Percentiles rank a stretch among this genome's conserved stretches.
Conservation (phyloP, 805 yeast genomes). For the Starmerella sp. region DNA sequence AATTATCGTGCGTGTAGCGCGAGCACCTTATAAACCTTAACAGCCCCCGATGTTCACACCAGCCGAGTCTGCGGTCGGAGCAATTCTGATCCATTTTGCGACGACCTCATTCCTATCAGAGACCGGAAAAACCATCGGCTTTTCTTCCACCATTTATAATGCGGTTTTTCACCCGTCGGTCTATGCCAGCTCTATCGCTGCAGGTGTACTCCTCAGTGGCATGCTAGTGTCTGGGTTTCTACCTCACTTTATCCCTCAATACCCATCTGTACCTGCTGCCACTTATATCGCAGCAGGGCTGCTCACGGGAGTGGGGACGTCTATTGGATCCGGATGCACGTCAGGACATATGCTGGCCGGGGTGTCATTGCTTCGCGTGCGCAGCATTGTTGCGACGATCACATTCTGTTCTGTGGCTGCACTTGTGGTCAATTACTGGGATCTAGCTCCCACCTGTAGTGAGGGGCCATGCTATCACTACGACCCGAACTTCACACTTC, state of each 20-base stretch:
- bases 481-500: neutral
- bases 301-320: conserved; percentile 40
- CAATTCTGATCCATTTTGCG: conserved; percentile 37
- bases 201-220: conserved; percentile 31
- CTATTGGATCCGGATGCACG: conserved; percentile 41
- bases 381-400: conserved; percentile 38
- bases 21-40: neutral
- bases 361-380: conserved; percentile 35
- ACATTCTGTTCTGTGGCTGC: conserved; percentile 33
- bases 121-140: conserved; percentile 38
- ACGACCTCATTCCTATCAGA: conserved; percentile 35
- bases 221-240: conserved; percentile 15
- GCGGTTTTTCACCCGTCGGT: conserved; percentile 25
- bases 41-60: conserved; percentile 35
- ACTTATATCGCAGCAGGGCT: conserved; percentile 30
- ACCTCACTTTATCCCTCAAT: conserved; percentile 10
- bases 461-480: neutral
- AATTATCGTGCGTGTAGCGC: too few relatives aligned
- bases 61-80: conserved; percentile 37
- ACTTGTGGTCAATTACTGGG: conserved; percentile 3
- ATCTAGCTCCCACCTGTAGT: conserved; percentile 9
- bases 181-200: conserved; percentile 27
- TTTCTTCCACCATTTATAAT: conserved; percentile 36
- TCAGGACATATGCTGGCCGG: conserved; percentile 48
- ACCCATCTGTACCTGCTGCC: neutral